Percentiles rank a stretch among this genome's conserved stretches.
Evolutionary conservation across 208 protist species (phyloP).

Genomic region (Leishmania martiniquensis): DNA sequence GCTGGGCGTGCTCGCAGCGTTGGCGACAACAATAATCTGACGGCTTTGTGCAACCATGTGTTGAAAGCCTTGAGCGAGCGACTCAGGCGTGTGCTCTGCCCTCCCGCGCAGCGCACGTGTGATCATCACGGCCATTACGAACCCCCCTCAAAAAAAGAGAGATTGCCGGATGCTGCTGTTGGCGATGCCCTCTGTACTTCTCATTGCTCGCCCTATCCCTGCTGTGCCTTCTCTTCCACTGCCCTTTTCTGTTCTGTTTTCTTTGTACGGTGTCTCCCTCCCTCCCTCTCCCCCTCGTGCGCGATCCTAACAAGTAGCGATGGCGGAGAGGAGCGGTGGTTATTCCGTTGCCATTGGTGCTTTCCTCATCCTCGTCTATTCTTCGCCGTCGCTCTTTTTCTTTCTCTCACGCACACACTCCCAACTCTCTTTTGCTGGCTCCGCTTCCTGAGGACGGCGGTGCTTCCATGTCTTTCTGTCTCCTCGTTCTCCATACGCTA

Average conservation of each 20-base stretch:
- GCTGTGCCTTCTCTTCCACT: background rate
- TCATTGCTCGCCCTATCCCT: background rate
- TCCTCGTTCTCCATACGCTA: background rate
- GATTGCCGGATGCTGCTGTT: background rate
- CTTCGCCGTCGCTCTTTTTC: constrained; percentile 1
- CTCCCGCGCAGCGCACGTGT: background rate
- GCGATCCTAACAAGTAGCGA: constrained; percentile 4
- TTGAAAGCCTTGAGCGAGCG: background rate
- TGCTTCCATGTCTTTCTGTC: background rate
- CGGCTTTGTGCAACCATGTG: background rate
- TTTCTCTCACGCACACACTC: too few relatives aligned
- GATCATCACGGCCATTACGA: background rate
- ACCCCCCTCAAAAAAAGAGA: background rate
- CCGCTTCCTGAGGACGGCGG: background rate
- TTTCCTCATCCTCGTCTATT: constrained; percentile 7
- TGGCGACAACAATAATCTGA: background rate
- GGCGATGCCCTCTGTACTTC: background rate
- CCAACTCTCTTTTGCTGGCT: background rate
- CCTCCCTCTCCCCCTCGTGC: background rate
- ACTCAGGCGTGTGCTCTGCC: background rate
- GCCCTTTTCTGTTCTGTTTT: background rate
- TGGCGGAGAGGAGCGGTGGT: background rate
- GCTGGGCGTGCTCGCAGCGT: background rate
- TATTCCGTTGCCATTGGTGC: background rate
- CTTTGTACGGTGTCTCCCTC: background rate